These are phyloP conservation scores for Claviceps lovelessii DNA, from an alignment of 2,329 filamentous ascomycete genomes.

Conservation along the genomic window DNA sequence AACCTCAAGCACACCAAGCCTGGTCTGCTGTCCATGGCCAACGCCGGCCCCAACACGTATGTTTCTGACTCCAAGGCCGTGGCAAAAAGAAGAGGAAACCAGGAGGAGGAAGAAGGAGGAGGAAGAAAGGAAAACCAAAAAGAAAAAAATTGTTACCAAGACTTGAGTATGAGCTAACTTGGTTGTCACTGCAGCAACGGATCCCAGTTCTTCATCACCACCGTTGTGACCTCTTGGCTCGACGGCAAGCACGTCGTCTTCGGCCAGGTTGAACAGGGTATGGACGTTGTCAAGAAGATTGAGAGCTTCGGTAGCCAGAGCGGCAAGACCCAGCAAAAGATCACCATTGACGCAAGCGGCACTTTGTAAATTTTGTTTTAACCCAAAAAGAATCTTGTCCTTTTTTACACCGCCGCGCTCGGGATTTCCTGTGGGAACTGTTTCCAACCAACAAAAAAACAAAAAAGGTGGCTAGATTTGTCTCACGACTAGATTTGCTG, in stretches of 20 bases:
- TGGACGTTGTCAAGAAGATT: constrained; percentile 43
- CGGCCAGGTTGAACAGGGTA: constrained; percentile 47
- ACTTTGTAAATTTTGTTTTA: constrained; percentile 22
- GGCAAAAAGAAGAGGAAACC: too few relatives aligned
- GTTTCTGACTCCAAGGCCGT: not conserved
- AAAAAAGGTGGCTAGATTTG: not conserved
- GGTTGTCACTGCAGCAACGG: constrained; percentile 54
- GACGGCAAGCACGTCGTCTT: constrained; percentile 77
- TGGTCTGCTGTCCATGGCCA: constrained; percentile 11
- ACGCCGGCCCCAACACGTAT: constrained; percentile 11
- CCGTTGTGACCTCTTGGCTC: constrained; percentile 76
- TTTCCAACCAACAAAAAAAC: not conserved
- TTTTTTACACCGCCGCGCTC: too few relatives aligned
- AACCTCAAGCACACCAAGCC: constrained; percentile 9
- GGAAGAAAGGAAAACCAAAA: not conserved
- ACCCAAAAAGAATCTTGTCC: too few relatives aligned
- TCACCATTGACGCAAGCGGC: constrained; percentile 43
- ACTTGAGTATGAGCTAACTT: not conserved
- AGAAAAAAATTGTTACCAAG: not conserved
- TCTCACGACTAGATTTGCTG: not conserved
- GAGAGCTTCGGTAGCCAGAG: constrained; percentile 41
- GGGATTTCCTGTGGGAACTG: too few relatives aligned
- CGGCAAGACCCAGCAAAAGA: constrained; percentile 40
- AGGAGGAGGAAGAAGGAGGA: too few relatives aligned
- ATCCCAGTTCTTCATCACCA: constrained; percentile 96